These are phyloP conservation scores for Monosporozyma siamensis DNA, from an alignment of 805 yeast species.

Conservation along the genomic window DNA sequence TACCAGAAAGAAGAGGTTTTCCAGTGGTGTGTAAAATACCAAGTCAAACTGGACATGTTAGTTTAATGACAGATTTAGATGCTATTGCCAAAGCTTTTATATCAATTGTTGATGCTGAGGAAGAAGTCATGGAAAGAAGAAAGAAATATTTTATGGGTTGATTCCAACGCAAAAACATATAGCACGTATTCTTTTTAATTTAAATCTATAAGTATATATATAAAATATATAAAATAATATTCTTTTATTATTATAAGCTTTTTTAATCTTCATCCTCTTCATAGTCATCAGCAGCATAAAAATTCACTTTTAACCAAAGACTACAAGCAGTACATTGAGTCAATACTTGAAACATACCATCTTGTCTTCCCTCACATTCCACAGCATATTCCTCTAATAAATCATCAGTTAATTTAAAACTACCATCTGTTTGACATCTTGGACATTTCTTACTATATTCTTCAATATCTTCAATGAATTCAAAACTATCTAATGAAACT, in stretches of 20 bases:
- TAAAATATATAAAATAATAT: no score
- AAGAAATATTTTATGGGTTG: conserved; percentile 1
- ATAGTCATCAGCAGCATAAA: conserved; percentile 34
- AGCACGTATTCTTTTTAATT: not conserved
- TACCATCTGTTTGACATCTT: conserved; percentile 43
- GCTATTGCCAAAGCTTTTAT: conserved; percentile 63
- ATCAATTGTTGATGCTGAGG: conserved; percentile 54
- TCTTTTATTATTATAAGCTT: not conserved
- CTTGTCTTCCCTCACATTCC: conserved; percentile 16
- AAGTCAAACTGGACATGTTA: conserved; percentile 67
- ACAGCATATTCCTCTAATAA: conserved; percentile 50
- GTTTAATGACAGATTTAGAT: conserved; percentile 62
- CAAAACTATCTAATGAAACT: conserved; percentile 55
- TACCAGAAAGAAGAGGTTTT: conserved; percentile 72
- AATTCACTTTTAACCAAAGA: conserved; percentile 70
- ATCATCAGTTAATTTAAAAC: conserved; percentile 52
- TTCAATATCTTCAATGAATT: conserved; percentile 28
- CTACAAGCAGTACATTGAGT: conserved; percentile 81
- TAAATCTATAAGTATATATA: no score
- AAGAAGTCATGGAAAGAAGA: conserved; percentile 8
- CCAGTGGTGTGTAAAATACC: conserved; percentile 60
- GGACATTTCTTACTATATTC: conserved; percentile 49
- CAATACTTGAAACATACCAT: conserved; percentile 52
- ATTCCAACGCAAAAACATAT: no score
- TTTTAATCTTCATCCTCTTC: conserved; percentile 4